Evolutionary conservation across 139 green algal species (phyloP).

Genomic region (Auxenochlorella pyrenoidosa): DNA sequence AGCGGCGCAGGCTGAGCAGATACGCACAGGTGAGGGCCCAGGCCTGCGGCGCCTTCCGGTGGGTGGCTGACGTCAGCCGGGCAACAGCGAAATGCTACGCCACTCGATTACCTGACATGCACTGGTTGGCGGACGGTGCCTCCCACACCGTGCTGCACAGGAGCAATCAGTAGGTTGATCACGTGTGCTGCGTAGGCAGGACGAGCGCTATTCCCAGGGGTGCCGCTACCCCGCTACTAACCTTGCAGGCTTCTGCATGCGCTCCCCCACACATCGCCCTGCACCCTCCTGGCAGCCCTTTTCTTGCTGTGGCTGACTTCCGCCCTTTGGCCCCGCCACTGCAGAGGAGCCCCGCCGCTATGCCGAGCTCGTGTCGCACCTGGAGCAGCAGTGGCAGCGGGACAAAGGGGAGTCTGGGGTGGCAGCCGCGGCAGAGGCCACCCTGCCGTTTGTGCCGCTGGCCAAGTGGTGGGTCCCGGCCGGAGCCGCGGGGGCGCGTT

Average conservation of each 20-base stretch:
- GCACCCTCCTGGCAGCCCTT: neutral
- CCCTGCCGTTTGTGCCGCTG: conserved; percentile 50
- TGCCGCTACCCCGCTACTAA: too few relatives aligned
- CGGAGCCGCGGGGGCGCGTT: neutral
- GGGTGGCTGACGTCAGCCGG: neutral
- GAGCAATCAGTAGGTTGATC: too few relatives aligned
- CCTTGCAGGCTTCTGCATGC: neutral
- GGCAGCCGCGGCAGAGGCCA: neutral
- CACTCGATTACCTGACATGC: too few relatives aligned
- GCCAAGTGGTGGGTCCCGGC: conserved; percentile 34
- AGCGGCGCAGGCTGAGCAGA: conserved; percentile 32
- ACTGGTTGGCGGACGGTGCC: too few relatives aligned
- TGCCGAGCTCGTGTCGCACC: conserved; percentile 35
- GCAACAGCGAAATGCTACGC: neutral
- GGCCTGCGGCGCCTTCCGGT: too few relatives aligned
- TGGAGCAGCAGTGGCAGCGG: conserved; percentile 35
- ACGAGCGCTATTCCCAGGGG: too few relatives aligned
- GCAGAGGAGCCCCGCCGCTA: conserved; percentile 65
- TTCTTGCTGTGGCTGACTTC: neutral
- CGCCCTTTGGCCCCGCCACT: neutral
- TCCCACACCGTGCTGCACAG: too few relatives aligned
- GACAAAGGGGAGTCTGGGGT: conserved; percentile 29
- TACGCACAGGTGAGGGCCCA: neutral
- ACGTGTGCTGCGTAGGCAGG: too few relatives aligned
- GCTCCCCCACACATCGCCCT: neutral